Evolutionary conservation across 305 asterid species (phyloP).

Genomic region (Fraxinus greggii): DNA sequence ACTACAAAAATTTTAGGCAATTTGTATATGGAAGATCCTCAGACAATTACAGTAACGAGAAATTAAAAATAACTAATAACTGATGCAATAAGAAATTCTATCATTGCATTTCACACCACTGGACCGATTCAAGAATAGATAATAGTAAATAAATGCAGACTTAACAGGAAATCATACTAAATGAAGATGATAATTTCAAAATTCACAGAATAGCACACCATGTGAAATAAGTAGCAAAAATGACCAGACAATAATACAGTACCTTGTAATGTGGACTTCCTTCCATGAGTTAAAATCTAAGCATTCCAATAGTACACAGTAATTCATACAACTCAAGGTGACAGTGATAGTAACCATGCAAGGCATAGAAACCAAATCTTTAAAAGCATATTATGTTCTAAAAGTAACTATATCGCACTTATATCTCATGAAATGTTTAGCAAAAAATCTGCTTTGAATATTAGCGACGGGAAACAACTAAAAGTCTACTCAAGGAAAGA

Average conservation of each 20-base stretch:
- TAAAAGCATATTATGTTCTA: background rate
- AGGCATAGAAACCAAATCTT: background rate
- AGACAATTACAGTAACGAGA: conserved; percentile 10
- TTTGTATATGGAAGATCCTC: conserved; percentile 5
- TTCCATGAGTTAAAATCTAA: background rate
- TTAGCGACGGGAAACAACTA: background rate
- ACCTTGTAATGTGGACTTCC: background rate
- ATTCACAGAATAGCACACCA: background rate
- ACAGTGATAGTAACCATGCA: background rate
- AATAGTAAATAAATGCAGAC: background rate
- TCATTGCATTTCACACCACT: background rate
- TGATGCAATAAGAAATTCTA: background rate
- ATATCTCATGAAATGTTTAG: background rate
- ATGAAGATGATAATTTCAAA: background rate
- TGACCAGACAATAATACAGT: background rate
- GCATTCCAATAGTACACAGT: background rate
- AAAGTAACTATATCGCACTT: background rate
- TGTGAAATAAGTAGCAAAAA: background rate
- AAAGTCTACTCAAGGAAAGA: background rate
- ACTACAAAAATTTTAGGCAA: conserved; percentile 1
- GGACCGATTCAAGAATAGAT: background rate
- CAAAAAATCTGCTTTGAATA: background rate
- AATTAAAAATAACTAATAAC: background rate
- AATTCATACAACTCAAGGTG: background rate
- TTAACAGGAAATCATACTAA: background rate